Percentiles rank a stretch among this genome's conserved stretches.
Evolutionary conservation across 805 yeast genomes (phyloP).

Genomic region (Brettanomyces naardenensis): DNA sequence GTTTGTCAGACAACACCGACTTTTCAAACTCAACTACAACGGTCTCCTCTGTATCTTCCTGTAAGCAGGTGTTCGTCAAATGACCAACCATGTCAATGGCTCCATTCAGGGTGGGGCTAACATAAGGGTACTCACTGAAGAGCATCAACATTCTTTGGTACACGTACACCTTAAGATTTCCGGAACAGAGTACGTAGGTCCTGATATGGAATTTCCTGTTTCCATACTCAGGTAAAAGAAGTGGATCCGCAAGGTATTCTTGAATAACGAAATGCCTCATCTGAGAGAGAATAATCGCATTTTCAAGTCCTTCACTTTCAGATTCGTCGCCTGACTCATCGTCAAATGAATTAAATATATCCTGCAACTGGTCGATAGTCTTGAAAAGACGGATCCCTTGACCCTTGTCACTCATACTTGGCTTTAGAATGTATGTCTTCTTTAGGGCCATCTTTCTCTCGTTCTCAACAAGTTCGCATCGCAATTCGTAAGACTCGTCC

Average conservation of each 20-base stretch:
- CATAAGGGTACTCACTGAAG: slow-evolving; percentile 57
- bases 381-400: slow-evolving; percentile 86
- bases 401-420: slow-evolving; percentile 95
- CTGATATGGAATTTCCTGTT: slow-evolving; percentile 83
- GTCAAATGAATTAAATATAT: slow-evolving; percentile 78
- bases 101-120: slow-evolving; percentile 23
- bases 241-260: slow-evolving; percentile 63
- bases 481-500: slow-evolving; percentile 84
- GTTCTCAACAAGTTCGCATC: slow-evolving; percentile 63
- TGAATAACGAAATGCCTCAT: slow-evolving; percentile 88
- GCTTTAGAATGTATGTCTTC: slow-evolving; percentile 83
- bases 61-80: slow-evolving; percentile 90
- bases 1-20: slow-evolving; percentile 29
- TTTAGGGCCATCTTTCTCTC: slow-evolving; percentile 17
- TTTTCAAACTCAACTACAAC: slow-evolving; percentile 60
- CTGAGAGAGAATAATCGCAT: slow-evolving; percentile 77
- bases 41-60: slow-evolving; percentile 30
- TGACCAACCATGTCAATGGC: slow-evolving; percentile 57
- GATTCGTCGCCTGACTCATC: slow-evolving; percentile 51
- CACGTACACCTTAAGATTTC: slow-evolving; percentile 71
- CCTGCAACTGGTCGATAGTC: slow-evolving; percentile 72
- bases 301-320: slow-evolving; percentile 34
- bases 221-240: slow-evolving; percentile 52
- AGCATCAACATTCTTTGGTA: slow-evolving; percentile 73
- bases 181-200: slow-evolving; percentile 69